A percentile compares a stretch with the other conserved stretches of the same genome.
Evolutionary conservation across 257 asterid species (phyloP).

Genomic region (Avicennia marina): DNA sequence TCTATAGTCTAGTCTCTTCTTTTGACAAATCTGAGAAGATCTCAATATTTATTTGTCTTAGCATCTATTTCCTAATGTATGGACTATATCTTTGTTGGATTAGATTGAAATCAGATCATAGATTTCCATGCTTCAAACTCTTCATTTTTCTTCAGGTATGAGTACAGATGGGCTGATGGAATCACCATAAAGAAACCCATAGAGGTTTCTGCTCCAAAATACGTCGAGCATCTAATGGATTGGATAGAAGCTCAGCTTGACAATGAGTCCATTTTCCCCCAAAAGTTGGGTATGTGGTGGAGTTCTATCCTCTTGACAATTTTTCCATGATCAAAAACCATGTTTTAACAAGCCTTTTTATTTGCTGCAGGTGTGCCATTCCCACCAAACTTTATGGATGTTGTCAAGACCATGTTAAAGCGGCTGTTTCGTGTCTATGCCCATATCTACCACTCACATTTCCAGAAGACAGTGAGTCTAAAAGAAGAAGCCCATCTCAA

Average conservation of each 20-base stretch:
- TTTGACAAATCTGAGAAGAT: no score
- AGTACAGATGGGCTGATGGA: conserved; percentile 97
- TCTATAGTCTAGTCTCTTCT: no score
- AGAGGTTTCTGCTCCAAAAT: conserved; percentile 78
- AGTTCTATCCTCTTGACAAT: not conserved
- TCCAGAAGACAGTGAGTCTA: conserved; percentile 81
- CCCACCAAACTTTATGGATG: conserved; percentile 73
- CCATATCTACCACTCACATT: conserved; percentile 82
- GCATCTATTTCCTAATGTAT: no score
- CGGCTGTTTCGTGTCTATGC: conserved; percentile 85
- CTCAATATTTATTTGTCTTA: no score
- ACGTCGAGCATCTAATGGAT: not conserved
- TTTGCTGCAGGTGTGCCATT: conserved; percentile 69
- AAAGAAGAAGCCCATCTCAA: conserved; percentile 93
- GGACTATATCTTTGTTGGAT: no score
- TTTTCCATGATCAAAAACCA: not conserved
- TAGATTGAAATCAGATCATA: not conserved
- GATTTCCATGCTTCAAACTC: not conserved
- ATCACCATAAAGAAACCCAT: conserved; percentile 86
- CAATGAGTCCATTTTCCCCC: conserved; percentile 36
- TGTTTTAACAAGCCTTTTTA: not conserved
- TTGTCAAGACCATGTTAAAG: conserved; percentile 21
- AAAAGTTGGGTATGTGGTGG: conserved; percentile 49
- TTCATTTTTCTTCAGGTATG: conserved; percentile 67
- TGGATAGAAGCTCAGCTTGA: not conserved